Evolutionary conservation across 2,329 filamentous ascomycete genomes (phyloP), one percentile per base, ranked within the genome.

Genomic region (Penicillium sp.): DNA sequence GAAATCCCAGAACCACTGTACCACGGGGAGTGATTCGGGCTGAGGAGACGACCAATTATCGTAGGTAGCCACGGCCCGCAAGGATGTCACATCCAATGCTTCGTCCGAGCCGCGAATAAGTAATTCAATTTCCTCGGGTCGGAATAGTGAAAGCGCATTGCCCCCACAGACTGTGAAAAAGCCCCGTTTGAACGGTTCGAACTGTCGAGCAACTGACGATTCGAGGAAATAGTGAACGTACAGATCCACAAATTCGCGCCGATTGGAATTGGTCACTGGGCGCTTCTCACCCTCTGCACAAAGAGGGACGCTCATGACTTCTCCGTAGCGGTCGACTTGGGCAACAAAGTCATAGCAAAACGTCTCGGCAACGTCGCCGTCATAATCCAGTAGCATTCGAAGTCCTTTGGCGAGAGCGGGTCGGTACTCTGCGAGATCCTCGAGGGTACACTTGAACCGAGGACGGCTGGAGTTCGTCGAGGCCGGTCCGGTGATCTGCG

Each of bases 101-200:
- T 95, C 90, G 56, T 95, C 89, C 6, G 88, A 93, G 9, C 90
- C 90, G 44, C 90, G 80, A 4, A 96, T 81, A 0, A 95, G 78
- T 3, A 95, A 79, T 66, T 95, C 91, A 54, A 96, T 95, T 67
- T 96, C 91, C 66, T 95, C 90, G 0, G 91, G 87, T 13, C 88
- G 82, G 69, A 95, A 95, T 1, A 96, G 79, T 1, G 86, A 89
- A 31, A 95, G 76, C 0, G 91, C 90, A 65, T 93, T 95, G 31
- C 90, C 89, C 31, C 87, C 88, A 65, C 89, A 95, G 25, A 95
- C 89, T 0, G 88, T 95, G 67, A 89, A 96, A 70, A 96, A 96
- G 0, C 91, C 91, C 47, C 90, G 82, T 66, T 93, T 93, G 77
- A 96, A 96, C 0, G 91, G 90, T 65, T 95, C 89, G 57, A 95